Evolutionary conservation across 73 alveolate genomes (phyloP).

Genomic region (Paramecium bursaria): DNA sequence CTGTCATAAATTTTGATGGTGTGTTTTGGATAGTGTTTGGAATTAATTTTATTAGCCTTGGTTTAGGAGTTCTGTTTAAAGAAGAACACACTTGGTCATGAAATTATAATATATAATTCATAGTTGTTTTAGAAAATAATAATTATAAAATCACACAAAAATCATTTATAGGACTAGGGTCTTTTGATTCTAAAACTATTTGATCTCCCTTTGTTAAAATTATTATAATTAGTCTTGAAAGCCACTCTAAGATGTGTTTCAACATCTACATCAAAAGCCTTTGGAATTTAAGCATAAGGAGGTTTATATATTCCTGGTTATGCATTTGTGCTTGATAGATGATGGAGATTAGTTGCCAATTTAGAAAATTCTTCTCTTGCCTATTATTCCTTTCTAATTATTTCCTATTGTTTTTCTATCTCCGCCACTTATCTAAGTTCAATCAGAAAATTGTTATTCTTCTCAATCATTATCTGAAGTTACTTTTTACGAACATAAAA

Average conservation of each 20-base stretch:
- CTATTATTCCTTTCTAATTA: conserved; percentile 53
- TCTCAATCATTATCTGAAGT: conserved; percentile 37
- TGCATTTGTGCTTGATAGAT: conserved; percentile 56
- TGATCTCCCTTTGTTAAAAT: no score
- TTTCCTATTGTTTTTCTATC: conserved; percentile 54
- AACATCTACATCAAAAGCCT: conserved; percentile 68
- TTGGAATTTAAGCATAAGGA: conserved; percentile 69
- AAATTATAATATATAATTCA: no score
- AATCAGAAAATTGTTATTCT: conserved; percentile 22
- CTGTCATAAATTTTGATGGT: background rate
- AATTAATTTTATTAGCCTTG: background rate
- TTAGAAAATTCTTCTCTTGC: conserved; percentile 68
- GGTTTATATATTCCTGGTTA: conserved; percentile 70
- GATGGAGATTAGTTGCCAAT: conserved; percentile 68
- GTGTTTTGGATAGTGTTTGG: conserved; percentile 55
- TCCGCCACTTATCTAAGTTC: conserved; percentile 51
- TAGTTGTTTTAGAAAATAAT: no score
- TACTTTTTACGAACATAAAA: conserved; percentile 64
- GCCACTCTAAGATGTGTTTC: conserved; percentile 70
- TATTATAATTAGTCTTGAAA: conserved; percentile 59
- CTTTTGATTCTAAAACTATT: no score
- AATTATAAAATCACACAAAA: no score
- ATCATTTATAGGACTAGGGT: no score
- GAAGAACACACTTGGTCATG: conserved; percentile 60
- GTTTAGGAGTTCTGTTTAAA: conserved; percentile 10